phyloP scores from a whole-genome alignment of 768 basidiomycete genomes.

The Nidula microcarpa region DNA sequence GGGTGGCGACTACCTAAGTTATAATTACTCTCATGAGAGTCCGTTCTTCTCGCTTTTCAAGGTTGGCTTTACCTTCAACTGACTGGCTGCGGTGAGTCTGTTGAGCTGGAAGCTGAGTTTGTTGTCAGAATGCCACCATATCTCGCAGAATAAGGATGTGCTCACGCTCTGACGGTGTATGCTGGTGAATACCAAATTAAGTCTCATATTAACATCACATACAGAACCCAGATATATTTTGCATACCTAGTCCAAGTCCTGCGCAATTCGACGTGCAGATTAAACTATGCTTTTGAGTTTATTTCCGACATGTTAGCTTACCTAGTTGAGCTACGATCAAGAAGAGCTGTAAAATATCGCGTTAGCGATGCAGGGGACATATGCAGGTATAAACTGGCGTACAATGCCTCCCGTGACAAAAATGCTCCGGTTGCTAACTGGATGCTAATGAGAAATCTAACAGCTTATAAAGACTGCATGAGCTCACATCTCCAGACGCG shows the following conservation, averaged over 20 bases:
- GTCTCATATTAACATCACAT: no score
- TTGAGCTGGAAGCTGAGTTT: slow-evolving; percentile 27
- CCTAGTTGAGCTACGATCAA: slow-evolving; percentile 41
- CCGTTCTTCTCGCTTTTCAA: no score
- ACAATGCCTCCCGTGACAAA: slow-evolving; percentile 44
- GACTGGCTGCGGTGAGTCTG: slow-evolving; percentile 23
- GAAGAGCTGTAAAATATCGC: slow-evolving; percentile 23
- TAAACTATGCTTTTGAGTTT: no score
- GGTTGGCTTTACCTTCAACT: slow-evolving; percentile 30
- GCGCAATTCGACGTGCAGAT: no score
- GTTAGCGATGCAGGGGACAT: background rate
- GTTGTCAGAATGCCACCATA: no score
- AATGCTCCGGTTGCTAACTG: slow-evolving; percentile 55
- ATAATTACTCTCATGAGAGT: background rate
- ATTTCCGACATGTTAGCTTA: slow-evolving; percentile 13
- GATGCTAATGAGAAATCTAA: slow-evolving; percentile 1
- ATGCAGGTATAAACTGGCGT: slow-evolving; percentile 10
- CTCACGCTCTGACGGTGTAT: slow-evolving; percentile 44
- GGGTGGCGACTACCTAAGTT: slow-evolving; percentile 35
- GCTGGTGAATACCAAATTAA: slow-evolving; percentile 15
- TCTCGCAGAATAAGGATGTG: background rate
- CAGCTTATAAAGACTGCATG: background rate
- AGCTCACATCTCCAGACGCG: slow-evolving; percentile 60
- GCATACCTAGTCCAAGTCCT: no score
- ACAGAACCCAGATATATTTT: no score